phyloP scores from a whole-genome alignment of 2,329 filamentous ascomycete genomes.

The Catunica adiposa region DNA sequence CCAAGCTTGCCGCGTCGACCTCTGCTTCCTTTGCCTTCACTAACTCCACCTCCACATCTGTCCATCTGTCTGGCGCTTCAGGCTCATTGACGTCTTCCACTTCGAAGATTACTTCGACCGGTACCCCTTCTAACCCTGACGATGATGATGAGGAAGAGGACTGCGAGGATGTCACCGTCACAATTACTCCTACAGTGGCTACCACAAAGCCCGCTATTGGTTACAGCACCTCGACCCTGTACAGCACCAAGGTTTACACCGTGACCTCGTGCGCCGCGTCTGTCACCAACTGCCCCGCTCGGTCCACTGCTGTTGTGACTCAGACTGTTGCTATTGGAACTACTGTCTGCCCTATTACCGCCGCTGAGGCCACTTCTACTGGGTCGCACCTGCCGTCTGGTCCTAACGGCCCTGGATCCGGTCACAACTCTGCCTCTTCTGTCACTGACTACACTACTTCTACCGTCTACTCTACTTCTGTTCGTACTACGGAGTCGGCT shows the following conservation, averaged over 20 bases:
- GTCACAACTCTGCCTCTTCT: neutral
- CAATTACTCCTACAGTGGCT: neutral
- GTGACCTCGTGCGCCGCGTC: constrained; percentile 11
- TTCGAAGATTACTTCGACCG: no score
- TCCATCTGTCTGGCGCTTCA: no score
- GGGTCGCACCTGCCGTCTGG: constrained; percentile 15
- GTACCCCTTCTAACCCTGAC: no score
- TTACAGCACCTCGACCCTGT: constrained; percentile 2
- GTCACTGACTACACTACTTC: constrained; percentile 4
- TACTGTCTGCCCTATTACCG: constrained; percentile 30
- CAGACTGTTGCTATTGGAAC: constrained; percentile 25
- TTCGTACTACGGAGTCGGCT: constrained; percentile 17
- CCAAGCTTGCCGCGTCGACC: no score
- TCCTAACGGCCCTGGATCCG: no score
- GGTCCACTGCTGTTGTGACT: constrained; percentile 2
- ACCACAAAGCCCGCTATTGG: neutral
- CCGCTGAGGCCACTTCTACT: constrained; percentile 26
- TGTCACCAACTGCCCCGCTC: constrained; percentile 8
- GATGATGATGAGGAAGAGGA: constrained; percentile 5
- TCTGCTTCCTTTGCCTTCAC: constrained; percentile 1
- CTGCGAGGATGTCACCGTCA: neutral
- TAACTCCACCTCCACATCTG: neutral
- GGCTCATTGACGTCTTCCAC: no score
- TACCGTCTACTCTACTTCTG: constrained; percentile 5
- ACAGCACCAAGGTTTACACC: constrained; percentile 5